Conservation (phyloP, 2,329 filamentous ascomycete species). For the Aureobasidium sp. region DNA sequence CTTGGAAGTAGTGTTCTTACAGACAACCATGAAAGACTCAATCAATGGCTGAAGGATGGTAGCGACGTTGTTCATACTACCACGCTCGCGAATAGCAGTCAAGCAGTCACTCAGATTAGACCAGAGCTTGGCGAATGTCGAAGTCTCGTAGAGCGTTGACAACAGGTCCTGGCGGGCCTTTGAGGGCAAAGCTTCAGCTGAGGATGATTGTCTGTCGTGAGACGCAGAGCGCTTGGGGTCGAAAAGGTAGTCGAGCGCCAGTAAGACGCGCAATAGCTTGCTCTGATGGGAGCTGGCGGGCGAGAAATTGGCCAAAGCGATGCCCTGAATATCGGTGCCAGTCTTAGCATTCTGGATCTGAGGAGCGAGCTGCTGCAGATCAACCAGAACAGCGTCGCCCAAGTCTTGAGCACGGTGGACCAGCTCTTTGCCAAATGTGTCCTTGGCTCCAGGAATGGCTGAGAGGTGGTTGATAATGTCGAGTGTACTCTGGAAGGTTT, state of each 20-base stretch:
- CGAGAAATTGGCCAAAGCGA: conserved; percentile 91
- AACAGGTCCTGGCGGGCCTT: conserved; percentile 77
- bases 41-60: conserved; percentile 92
- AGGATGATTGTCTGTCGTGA: conserved; percentile 36
- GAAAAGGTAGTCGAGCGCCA: conserved; percentile 91
- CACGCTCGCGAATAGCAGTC: conserved; percentile 77
- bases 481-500: conserved; percentile 95
- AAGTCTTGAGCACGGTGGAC: conserved; percentile 78
- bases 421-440: conserved; percentile 86
- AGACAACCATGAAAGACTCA: conserved; percentile 96
- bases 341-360: conserved; percentile 81
- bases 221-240: conserved; percentile 64
- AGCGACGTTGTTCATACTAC: conserved; percentile 94
- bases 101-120: conserved; percentile 84
- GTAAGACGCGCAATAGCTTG: conserved; percentile 84
- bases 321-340: conserved; percentile 89
- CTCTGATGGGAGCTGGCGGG: conserved; percentile 93
- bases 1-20: conserved; percentile 87
- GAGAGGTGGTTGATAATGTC: conserved; percentile 99
- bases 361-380: conserved; percentile 74
- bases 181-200: conserved; percentile 45
- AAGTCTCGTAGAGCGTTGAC: conserved; percentile 79
- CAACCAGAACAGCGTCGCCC: conserved; percentile 73
- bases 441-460: conserved; percentile 80
- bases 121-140: conserved; percentile 87